phyloP scores from a whole-genome alignment of 768 basidiomycete species.

The Boletus speciosus region DNA sequence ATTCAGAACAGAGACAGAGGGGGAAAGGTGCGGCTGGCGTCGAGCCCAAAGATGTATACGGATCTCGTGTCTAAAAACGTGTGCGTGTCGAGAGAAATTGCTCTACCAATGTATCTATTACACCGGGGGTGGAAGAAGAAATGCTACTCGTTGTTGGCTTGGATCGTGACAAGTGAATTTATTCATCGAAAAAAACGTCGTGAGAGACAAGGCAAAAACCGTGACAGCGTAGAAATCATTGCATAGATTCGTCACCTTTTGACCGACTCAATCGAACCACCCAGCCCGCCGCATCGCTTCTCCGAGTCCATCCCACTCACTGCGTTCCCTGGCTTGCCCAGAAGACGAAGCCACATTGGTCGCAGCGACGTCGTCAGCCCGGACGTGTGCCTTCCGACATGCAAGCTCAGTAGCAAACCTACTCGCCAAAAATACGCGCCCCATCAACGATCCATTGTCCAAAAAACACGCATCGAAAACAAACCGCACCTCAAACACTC shows the following conservation, averaged over 20 bases:
- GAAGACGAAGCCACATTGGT: conserved; percentile 13
- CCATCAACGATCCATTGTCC: not conserved
- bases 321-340: conserved; percentile 33
- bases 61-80: conserved; percentile 3
- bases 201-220: not conserved
- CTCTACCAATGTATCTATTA: not conserved
- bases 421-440: not conserved
- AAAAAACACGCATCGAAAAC: conserved; percentile 1
- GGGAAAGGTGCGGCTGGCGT: no score
- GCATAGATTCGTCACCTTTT: not conserved
- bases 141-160: not conserved
- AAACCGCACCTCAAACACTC: conserved; percentile 66
- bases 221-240: not conserved
- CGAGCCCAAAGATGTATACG: no score
- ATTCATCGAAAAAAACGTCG: not conserved
- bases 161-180: not conserved
- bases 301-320: conserved; percentile 64
- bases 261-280: conserved; percentile 55
- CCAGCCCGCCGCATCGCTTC: conserved; percentile 72
- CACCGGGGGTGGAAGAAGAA: not conserved
- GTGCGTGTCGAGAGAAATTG: not conserved
- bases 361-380: not conserved
- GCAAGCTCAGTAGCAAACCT: conserved; percentile 86
- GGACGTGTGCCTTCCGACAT: conserved; percentile 56
- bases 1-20: no score